Evolutionary conservation across 306 rosid species (phyloP).

Genomic region (Mimosa bimucronata): DNA sequence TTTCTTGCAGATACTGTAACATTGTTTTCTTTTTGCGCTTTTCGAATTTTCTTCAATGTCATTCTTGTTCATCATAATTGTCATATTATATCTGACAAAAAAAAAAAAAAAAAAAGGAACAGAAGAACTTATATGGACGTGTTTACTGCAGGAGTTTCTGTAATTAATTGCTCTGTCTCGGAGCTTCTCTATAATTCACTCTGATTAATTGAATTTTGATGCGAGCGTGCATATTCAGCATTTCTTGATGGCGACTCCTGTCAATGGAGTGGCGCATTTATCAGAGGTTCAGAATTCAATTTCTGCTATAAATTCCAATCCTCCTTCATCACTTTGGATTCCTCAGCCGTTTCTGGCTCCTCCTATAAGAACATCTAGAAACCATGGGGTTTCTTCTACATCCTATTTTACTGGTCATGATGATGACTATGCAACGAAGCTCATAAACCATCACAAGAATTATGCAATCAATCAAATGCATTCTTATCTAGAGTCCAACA

Average conservation of each 20-base stretch:
- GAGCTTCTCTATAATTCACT: constrained; percentile 42
- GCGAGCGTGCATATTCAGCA: constrained; percentile 16
- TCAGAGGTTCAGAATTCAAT: constrained; percentile 56
- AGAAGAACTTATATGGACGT: background rate
- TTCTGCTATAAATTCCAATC: constrained; percentile 45
- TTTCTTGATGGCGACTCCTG: constrained; percentile 61
- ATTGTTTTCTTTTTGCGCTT: constrained; percentile 17
- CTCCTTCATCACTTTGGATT: constrained; percentile 53
- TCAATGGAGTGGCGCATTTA: constrained; percentile 53
- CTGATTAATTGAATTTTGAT: constrained; percentile 48
- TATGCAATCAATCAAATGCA: constrained; percentile 46
- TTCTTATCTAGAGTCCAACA: constrained; percentile 35
- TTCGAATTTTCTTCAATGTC: constrained; percentile 38
- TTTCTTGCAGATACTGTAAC: constrained; percentile 33
- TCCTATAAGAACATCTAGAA: constrained; percentile 51
- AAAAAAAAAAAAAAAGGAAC: no score
- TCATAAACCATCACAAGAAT: constrained; percentile 43
- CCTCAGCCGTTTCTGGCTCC: constrained; percentile 44
- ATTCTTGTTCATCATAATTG: constrained; percentile 30
- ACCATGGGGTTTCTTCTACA: constrained; percentile 52
- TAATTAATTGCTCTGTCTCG: constrained; percentile 19
- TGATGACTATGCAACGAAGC: constrained; percentile 48
- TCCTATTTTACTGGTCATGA: constrained; percentile 38
- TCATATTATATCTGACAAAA: background rate
- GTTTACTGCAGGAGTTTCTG: constrained; percentile 32